Evolutionary conservation across 1,284 basidiomycete species (phyloP), one percentile per base, ranked within the genome.

Genomic region (Boletus semigastroideus): DNA sequence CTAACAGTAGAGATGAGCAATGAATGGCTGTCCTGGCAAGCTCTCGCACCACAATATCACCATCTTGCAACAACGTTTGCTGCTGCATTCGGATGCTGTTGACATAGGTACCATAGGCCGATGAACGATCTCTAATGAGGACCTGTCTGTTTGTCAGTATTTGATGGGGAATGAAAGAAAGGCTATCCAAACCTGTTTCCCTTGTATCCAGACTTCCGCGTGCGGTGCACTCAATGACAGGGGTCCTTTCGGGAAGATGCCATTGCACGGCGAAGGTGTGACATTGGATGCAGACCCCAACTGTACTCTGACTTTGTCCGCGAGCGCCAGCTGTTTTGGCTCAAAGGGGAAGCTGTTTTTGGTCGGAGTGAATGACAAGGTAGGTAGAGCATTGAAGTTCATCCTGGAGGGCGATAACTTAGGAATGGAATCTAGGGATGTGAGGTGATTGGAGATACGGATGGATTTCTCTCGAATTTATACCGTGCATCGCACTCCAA

Each of bases 21-120:
- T n/a, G 20, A 30, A 44, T 31, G 46, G 31, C 16, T 36, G 30
- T 7, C 27, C 14, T 14, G 22, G 30, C 19, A 28, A 36, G 37
- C 30, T 45, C 47, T 67, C 74, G 50, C 49, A 78, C 77, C 52
- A 78, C 58, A 11, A 71, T 63, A 52, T 78, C 77, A 14, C 75
- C 76, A 8, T 65, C 57, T 49, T 68, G 69, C 34, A 78, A 61
- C 6, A 65, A 49, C 1, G 67, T 72, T 36, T 67, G 66, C 19
- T 68, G 60, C 14, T 64, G 65, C 53, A 77, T 68, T 52, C 63
- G 68, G 47, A 65, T 49, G 27, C 71, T 72, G 46, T 79, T 78
- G 41, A 78, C 64, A 52, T 67, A 76, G 30, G 78, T 78, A 12
- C 78, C 76, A 47, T 75, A 73, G 11, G 69, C 57, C 6, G 76